Percentiles rank a stretch among this genome's conserved stretches.
phyloP scores from a whole-genome alignment of 176 grass and related monocot genomes.

The Avena sativa region DNA sequence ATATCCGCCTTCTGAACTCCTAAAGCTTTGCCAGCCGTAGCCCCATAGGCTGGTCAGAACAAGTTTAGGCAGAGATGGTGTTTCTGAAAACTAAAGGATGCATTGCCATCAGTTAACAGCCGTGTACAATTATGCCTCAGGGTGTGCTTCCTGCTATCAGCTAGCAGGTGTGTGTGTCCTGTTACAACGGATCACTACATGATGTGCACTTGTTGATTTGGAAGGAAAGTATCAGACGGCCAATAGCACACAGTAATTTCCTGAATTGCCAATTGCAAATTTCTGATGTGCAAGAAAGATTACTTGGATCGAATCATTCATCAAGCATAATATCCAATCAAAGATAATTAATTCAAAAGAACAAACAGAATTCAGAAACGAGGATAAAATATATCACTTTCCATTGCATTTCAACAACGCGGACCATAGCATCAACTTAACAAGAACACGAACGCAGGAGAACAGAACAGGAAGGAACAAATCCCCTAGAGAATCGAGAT shows the following conservation, averaged over 20 bases:
- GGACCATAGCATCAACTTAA: neutral
- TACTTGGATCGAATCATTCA: neutral
- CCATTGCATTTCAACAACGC: neutral
- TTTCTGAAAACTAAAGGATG: neutral
- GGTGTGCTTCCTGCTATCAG: neutral
- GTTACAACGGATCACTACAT: too few species aligned
- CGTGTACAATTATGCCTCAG: neutral
- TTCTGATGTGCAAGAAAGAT: neutral
- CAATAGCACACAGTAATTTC: neutral
- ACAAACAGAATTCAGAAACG: neutral
- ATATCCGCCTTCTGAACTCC: slow-evolving; percentile 52
- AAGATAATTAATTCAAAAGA: neutral
- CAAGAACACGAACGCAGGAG: neutral
- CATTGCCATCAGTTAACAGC: neutral
- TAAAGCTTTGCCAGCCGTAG: slow-evolving; percentile 44
- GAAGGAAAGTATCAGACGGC: too few species aligned
- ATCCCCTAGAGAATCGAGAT: neutral
- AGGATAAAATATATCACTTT: neutral
- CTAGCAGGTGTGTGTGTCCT: too few species aligned
- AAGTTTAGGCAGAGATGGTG: neutral
- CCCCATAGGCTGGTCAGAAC: slow-evolving; percentile 31
- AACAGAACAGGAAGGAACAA: neutral
- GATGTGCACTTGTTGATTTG: too few species aligned
- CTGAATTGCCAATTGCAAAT: neutral
- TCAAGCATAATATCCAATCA: neutral